phyloP scores from a whole-genome alignment of 1,284 basidiomycete species.

The Puccinia horiana region DNA sequence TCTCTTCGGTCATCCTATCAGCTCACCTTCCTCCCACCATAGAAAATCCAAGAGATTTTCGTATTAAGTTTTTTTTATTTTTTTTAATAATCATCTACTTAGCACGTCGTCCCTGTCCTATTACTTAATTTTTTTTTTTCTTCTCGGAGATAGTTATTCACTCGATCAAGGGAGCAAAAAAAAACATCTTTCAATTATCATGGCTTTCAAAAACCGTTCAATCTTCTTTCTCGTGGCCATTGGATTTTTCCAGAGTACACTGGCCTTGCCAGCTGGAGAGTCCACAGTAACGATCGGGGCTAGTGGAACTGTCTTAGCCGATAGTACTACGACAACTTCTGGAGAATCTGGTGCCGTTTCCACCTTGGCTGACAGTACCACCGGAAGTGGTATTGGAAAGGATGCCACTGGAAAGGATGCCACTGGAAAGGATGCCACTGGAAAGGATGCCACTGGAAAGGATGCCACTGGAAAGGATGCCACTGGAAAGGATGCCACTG shows the following conservation, averaged over 20 bases:
- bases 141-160: neutral
- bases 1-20: conserved; percentile 10
- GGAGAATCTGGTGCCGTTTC: neutral
- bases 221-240: neutral
- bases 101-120: neutral
- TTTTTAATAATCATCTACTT: neutral
- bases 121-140: neutral
- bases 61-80: neutral
- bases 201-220: conserved; percentile 18
- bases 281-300: neutral
- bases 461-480: neutral
- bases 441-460: neutral
- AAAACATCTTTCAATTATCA: neutral
- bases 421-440: neutral
- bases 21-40: neutral
- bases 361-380: neutral
- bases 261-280: neutral
- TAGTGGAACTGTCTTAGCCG: neutral
- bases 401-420: neutral
- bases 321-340: neutral
- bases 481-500: neutral
- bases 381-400: no score
- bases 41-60: conserved; percentile 23
- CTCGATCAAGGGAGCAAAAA: neutral
- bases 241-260: neutral